A percentile compares a stretch with the other conserved stretches of the same genome.
These are phyloP conservation scores for Pseudonectria buxi DNA, from an alignment of 2,329 filamentous ascomycete genomes.

Conservation along the genomic window DNA sequence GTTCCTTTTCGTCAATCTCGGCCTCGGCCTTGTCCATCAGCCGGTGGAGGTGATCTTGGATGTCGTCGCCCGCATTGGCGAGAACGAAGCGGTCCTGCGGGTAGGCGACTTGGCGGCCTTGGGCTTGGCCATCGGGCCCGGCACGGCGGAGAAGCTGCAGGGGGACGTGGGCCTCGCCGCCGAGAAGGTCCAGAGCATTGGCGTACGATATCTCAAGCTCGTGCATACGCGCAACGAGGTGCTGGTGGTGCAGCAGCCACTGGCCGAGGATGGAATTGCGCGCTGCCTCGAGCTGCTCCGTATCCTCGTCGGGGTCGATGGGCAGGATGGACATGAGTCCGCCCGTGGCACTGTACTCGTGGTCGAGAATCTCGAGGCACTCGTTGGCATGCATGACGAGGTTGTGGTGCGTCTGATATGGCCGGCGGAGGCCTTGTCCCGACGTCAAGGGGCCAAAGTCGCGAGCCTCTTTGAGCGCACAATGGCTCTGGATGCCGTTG, in stretches of 20 bases:
- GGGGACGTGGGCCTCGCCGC: slow-evolving; percentile 43
- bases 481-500: slow-evolving; percentile 36
- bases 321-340: slow-evolving; percentile 51
- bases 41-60: slow-evolving; percentile 39
- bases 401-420: slow-evolving; percentile 40
- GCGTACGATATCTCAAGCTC: slow-evolving; percentile 49
- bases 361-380: slow-evolving; percentile 53
- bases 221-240: slow-evolving; percentile 47
- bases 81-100: slow-evolving; percentile 52
- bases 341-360: slow-evolving; percentile 49
- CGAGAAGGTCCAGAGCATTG: slow-evolving; percentile 43
- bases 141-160: slow-evolving; percentile 44
- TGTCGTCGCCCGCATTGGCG: slow-evolving; percentile 46
- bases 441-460: slow-evolving; percentile 13
- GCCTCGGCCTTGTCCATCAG: slow-evolving; percentile 41
- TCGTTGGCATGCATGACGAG: slow-evolving; percentile 53
- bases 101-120: slow-evolving; percentile 44
- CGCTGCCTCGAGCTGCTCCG: slow-evolving; percentile 33
- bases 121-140: slow-evolving; percentile 44
- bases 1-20: slow-evolving; percentile 28
- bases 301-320: slow-evolving; percentile 27
- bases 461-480: slow-evolving; percentile 32
- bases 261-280: slow-evolving; percentile 51
- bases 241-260: slow-evolving; percentile 47
- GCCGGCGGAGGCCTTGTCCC: slow-evolving; percentile 18